Evolutionary conservation across 805 yeast species (phyloP).

Genomic region (Candida chauliodis): DNA sequence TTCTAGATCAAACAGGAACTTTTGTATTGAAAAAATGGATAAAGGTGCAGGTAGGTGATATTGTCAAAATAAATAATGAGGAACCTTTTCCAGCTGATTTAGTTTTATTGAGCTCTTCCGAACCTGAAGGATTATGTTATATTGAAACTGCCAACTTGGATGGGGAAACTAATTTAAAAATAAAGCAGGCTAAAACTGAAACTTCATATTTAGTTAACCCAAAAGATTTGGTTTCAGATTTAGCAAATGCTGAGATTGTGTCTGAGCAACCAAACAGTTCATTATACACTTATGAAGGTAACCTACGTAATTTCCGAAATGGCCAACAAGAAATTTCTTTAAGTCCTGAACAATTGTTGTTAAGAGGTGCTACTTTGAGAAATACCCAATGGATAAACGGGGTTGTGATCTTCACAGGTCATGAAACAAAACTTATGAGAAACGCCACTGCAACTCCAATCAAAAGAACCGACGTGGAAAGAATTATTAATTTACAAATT

Average conservation of each 20-base stretch:
- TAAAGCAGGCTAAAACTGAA: constrained; percentile 81
- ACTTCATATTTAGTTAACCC: constrained; percentile 73
- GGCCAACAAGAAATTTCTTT: constrained; percentile 59
- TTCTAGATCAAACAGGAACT: constrained; percentile 56
- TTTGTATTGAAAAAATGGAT: constrained; percentile 78
- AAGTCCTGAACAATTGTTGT: constrained; percentile 83
- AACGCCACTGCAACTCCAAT: constrained; percentile 99
- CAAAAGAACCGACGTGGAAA: constrained; percentile 93
- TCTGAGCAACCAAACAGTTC: constrained; percentile 95
- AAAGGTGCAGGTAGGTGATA: constrained; percentile 85
- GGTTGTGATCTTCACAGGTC: constrained; percentile 92
- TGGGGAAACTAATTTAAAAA: constrained; percentile 95
- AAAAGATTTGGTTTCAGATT: constrained; percentile 39
- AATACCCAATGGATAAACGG: constrained; percentile 97
- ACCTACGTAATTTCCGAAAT: constrained; percentile 47
- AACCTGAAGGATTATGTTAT: constrained; percentile 96
- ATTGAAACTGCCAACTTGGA: constrained; percentile 97
- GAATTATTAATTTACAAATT: constrained; percentile 90
- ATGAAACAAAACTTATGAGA: constrained; percentile 96
- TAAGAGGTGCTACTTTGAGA: constrained; percentile 93
- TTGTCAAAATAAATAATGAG: constrained; percentile 78
- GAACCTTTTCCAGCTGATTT: constrained; percentile 95
- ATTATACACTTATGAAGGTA: constrained; percentile 92
- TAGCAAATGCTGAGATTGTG: constrained; percentile 41
- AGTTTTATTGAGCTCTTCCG: constrained; percentile 81